Percentiles rank a stretch among this genome's conserved stretches.
Evolutionary conservation across 1,284 basidiomycete genomes (phyloP).

Genomic region (Leccinum variabile): DNA sequence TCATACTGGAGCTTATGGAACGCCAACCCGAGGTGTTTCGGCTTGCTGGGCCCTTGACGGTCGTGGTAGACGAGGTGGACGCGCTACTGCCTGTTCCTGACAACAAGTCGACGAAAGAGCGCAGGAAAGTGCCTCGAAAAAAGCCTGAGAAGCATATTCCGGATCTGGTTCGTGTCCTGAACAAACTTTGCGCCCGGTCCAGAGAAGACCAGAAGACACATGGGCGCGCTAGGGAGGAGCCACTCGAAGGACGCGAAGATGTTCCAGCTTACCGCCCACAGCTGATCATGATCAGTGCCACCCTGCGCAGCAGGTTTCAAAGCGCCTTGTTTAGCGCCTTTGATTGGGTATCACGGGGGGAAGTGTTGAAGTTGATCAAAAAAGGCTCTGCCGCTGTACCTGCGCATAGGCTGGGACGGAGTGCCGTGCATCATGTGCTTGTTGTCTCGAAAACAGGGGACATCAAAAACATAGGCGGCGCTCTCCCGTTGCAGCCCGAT

Average conservation of each 20-base stretch:
- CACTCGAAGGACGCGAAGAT: conserved; percentile 6
- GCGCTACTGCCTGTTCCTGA: conserved; percentile 56
- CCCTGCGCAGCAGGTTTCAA: conserved; percentile 55
- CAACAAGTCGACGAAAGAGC: conserved; percentile 36
- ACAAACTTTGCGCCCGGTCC: conserved; percentile 46
- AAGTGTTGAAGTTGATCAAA: conserved; percentile 48
- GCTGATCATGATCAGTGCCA: conserved; percentile 68
- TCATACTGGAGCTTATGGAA: conserved; percentile 55
- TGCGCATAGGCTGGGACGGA: conserved; percentile 27
- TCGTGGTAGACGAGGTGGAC: conserved; percentile 76
- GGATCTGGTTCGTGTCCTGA: conserved; percentile 56
- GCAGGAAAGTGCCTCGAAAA: conserved; percentile 33
- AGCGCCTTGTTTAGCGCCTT: conserved; percentile 50
- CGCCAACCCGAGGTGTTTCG: conserved; percentile 45
- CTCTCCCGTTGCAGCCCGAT: conserved; percentile 17
- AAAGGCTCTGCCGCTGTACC: conserved; percentile 26
- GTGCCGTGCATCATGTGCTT: conserved; percentile 58
- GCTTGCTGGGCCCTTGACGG: conserved; percentile 47
- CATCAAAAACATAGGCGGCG: conserved; percentile 50
- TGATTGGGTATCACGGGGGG: conserved; percentile 52
- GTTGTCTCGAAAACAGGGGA: conserved; percentile 53
- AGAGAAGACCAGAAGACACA: conserved; percentile 4
- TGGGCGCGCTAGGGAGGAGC: conserved; percentile 1
- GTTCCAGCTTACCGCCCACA: conserved; percentile 46
- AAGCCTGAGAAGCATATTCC: conserved; percentile 54